Base-by-base conservation (phyloP, 169 alveolate genomes). In the Babesia gibsoni region DNA sequence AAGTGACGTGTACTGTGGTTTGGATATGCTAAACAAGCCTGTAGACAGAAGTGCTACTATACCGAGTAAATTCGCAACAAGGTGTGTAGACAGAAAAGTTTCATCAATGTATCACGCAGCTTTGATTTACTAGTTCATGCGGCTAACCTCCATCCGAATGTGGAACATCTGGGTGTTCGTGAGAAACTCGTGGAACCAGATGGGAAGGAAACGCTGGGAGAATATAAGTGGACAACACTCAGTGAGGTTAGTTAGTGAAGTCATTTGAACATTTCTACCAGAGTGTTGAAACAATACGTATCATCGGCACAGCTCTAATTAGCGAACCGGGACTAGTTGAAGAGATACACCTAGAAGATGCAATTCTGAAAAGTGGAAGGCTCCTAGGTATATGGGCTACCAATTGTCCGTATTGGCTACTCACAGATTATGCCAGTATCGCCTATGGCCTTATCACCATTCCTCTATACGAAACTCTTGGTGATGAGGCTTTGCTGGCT, bases 401-500 rank as follows among this genome's bases (percentile, higher is more conserved):
- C 65, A 88, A 88, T 54, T 83, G 90, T 70, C 73, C 85, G 20
- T 84, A 83, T 65, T 88, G 93, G 93, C 67, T 83, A 23, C 48
- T 73, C 10, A 83, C 91, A 2, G 93, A 88, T 56, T 54, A 61
- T 48, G 93, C 93, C 16, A 61, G 84, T 32, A 68, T 82, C 23
- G 93, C 88, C 7, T 83, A 80, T 41, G 88, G 88, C 32, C 43
- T 88, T 41, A 84, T 83, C 22, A 83, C 90, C 9, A 91, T 88
- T 8, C 91, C 93, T 7, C 68, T 88, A 32, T 88, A 88, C 53
- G 93, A 88, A 45, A 83, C 91, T 6, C 48, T 88, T 73, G 93
- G 93, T 3, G 84, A 80, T 37, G 83, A 79, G 18, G 83, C 83
- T 23, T 52, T 79, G 3, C 37, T 79, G 50, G 59, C 42, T 20